Evolutionary conservation across 805 yeast genomes (phyloP).

Genomic region (Metschnikowia baotianmanensis): DNA sequence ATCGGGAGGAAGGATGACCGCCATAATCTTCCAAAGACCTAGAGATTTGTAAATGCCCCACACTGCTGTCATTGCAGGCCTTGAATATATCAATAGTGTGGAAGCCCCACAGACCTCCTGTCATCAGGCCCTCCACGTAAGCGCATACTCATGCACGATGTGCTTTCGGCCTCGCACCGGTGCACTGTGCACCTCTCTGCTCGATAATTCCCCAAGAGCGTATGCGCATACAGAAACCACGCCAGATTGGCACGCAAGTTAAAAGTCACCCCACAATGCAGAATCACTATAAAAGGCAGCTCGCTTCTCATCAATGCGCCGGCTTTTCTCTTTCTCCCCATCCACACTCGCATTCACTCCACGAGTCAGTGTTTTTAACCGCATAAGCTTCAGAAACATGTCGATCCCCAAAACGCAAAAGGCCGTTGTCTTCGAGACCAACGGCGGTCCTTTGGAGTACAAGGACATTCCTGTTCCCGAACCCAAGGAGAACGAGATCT

Average conservation of each 20-base stretch:
- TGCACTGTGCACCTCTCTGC: background rate
- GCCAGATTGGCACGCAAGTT: background rate
- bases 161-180: background rate
- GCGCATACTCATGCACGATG: background rate
- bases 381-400: constrained; percentile 11
- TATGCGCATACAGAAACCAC: background rate
- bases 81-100: too few species aligned
- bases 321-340: background rate
- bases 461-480: constrained; percentile 73
- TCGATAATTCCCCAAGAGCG: background rate
- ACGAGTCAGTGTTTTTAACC: constrained; percentile 2
- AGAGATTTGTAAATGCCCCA: too few species aligned
- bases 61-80: too few species aligned
- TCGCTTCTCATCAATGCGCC: background rate
- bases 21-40: too few species aligned
- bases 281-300: background rate
- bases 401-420: constrained; percentile 64
- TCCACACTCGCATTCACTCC: constrained; percentile 5
- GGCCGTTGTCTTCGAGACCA: constrained; percentile 65
- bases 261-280: constrained; percentile 5
- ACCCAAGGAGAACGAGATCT: constrained; percentile 74
- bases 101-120: too few species aligned
- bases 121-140: too few species aligned
- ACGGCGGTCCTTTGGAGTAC: constrained; percentile 62
- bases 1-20: too few species aligned